Evolutionary conservation across 2,329 filamentous ascomycete species (phyloP).

Genomic region (Exophiala spinifera): DNA sequence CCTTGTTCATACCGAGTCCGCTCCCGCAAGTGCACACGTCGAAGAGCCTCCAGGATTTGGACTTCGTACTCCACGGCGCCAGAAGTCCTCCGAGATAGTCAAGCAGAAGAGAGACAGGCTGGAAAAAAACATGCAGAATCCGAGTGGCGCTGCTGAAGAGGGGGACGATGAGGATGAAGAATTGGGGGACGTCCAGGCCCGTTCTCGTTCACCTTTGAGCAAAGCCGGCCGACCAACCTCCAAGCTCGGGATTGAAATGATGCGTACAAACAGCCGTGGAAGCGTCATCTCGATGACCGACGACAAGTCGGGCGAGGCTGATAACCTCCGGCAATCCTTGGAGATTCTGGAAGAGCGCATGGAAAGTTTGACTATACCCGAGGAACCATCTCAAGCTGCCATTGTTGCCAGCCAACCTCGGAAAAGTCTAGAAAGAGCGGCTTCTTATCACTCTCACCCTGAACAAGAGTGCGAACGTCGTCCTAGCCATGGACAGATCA

Average conservation of each 20-base stretch:
- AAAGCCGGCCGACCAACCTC: conserved; percentile 67
- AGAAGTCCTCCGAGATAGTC: conserved; percentile 70
- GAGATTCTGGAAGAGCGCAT: conserved; percentile 36
- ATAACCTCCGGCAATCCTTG: conserved; percentile 25
- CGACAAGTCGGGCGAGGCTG: conserved; percentile 37
- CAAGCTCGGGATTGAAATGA: conserved; percentile 94
- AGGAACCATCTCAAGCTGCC: conserved; percentile 20
- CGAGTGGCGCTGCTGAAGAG: conserved; percentile 68
- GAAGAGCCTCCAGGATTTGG: conserved; percentile 37
- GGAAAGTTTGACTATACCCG: conserved; percentile 30
- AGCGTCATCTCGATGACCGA: conserved; percentile 59
- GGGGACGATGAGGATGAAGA: conserved; percentile 96
- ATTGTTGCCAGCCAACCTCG: conserved; percentile 28
- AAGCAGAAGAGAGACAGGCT: conserved; percentile 70
- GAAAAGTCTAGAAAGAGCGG: conserved; percentile 28
- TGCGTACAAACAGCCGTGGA: conserved; percentile 91
- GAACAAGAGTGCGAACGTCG: conserved; percentile 27
- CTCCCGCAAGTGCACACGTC: conserved; percentile 59
- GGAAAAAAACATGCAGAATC: conserved; percentile 64
- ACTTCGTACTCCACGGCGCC: conserved; percentile 53
- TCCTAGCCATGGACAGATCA: conserved; percentile 38
- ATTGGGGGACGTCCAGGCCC: conserved; percentile 58
- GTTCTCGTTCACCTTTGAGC: conserved; percentile 50
- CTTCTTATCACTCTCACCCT: conserved; percentile 29
- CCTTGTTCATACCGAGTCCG: conserved; percentile 61